Evolutionary conservation across 345 rosid species (phyloP).

Genomic region (Psidium friedrichsthalianum): DNA sequence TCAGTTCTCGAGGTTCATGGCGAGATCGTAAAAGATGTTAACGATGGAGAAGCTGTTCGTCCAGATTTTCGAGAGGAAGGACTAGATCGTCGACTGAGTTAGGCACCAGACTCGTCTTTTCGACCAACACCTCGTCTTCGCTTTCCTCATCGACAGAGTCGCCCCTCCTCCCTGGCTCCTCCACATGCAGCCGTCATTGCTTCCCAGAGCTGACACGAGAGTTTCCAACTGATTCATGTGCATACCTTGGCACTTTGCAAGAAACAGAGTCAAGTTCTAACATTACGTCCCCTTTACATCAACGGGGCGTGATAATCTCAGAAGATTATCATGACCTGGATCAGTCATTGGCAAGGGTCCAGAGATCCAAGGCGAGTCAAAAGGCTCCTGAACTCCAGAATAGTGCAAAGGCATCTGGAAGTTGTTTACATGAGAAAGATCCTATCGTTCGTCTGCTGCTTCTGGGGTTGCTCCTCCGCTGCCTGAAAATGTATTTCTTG

Average conservation of each 20-base stretch:
- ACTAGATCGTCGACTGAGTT: conserved; percentile 39
- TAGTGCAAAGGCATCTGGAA: conserved; percentile 40
- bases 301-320: conserved; percentile 16
- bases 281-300: conserved; percentile 32
- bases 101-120: conserved; percentile 50
- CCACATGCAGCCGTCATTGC: not conserved
- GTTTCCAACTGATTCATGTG: conserved; percentile 6
- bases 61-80: conserved; percentile 66
- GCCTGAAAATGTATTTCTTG: conserved; percentile 20
- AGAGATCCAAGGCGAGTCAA: conserved; percentile 72
- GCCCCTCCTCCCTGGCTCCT: conserved; percentile 70
- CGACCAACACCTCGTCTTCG: conserved; percentile 64
- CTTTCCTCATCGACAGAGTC: conserved; percentile 52
- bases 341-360: conserved; percentile 46
- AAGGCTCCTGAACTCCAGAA: conserved; percentile 30
- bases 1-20: not conserved
- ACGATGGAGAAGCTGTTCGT: conserved; percentile 48
- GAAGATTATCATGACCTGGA: conserved; percentile 18
- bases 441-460: not conserved
- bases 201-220: conserved; percentile 11
- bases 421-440: not conserved
- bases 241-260: conserved; percentile 5
- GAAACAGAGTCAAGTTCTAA: conserved; percentile 20
- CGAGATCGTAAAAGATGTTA: conserved; percentile 1
- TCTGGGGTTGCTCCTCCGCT: conserved; percentile 1